A percentile compares a stretch with the other conserved stretches of the same genome.
phyloP scores from a whole-genome alignment of 108 stramenopile genomes.

The Skeletonema costatum region DNA sequence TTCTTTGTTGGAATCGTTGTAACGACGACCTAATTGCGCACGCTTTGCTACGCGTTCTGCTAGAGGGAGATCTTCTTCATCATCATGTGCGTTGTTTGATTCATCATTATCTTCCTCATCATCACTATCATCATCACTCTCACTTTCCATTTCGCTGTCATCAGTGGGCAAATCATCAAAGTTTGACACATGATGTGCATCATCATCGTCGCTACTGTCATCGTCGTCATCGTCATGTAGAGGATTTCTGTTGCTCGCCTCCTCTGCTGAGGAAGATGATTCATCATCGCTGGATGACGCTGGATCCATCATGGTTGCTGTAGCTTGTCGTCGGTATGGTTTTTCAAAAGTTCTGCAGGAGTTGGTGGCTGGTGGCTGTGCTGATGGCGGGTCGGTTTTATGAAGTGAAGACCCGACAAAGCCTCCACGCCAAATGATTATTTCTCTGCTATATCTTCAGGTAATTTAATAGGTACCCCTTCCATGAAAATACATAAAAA shows the following conservation, averaged over 20 bases:
- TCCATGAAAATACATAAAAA: too few relatives aligned
- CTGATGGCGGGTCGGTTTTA: too few relatives aligned
- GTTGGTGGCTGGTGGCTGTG: too few relatives aligned
- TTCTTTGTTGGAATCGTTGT: slow-evolving; percentile 7
- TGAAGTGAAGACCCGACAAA: too few relatives aligned
- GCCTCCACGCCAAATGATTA: too few relatives aligned
- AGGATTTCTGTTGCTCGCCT: neutral
- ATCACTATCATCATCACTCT: slow-evolving; percentile 11
- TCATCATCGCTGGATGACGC: slow-evolving; percentile 49
- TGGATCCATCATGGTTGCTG: slow-evolving; percentile 10
- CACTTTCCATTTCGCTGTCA: slow-evolving; percentile 30
- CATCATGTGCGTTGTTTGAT: neutral
- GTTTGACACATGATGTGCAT: slow-evolving; percentile 17
- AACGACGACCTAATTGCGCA: slow-evolving; percentile 31
- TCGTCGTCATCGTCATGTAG: neutral
- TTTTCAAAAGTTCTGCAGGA: too few relatives aligned
- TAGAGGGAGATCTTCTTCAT: slow-evolving; percentile 33
- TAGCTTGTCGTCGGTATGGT: too few relatives aligned
- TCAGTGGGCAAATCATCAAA: slow-evolving; percentile 48
- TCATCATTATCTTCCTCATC: neutral
- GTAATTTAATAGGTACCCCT: too few relatives aligned
- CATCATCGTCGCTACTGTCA: slow-evolving; percentile 3
- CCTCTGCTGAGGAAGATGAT: slow-evolving; percentile 10
- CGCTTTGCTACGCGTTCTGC: slow-evolving; percentile 34
- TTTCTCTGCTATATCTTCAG: too few relatives aligned